Evolutionary conservation across 1,284 basidiomycete genomes (phyloP).

Genomic region (Malassezia arunalokei): DNA sequence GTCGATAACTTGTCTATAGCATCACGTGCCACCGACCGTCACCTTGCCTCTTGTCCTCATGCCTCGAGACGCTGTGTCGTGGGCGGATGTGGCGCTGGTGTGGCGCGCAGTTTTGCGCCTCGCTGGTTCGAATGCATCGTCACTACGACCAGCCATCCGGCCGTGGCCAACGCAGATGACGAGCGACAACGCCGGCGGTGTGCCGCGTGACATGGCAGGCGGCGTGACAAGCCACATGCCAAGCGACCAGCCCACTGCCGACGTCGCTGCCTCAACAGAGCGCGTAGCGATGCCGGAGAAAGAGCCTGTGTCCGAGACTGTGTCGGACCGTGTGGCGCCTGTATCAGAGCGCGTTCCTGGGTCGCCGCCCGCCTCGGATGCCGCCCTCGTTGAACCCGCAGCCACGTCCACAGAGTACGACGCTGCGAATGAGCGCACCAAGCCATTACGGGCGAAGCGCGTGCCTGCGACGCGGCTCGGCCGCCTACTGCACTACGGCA

Average conservation of each 20-base stretch:
- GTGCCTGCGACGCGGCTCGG: constrained; percentile 44
- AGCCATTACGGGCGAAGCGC: constrained; percentile 34
- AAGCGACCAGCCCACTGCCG: not conserved
- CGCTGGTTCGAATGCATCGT: no score
- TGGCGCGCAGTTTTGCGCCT: no score
- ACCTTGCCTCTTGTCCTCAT: constrained; percentile 46
- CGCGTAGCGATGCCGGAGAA: not conserved
- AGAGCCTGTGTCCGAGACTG: not conserved
- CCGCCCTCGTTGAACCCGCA: not conserved
- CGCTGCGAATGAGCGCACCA: constrained; percentile 24
- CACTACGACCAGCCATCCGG: not conserved
- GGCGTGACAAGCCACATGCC: not conserved
- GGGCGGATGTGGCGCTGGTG: constrained; percentile 1
- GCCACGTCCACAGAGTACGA: constrained; percentile 26
- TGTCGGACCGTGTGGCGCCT: not conserved
- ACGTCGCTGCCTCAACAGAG: not conserved
- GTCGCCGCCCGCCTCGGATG: not conserved
- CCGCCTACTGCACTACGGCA: constrained; percentile 41
- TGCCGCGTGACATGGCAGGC: no score
- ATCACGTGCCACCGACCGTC: constrained; percentile 50
- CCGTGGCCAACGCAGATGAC: not conserved
- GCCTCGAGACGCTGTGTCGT: not conserved
- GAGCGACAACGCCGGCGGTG: no score
- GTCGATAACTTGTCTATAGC: constrained; percentile 48
- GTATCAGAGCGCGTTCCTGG: not conserved